phyloP scores from a whole-genome alignment of 805 yeast genomes.

The Yarrowia sp. region DNA sequence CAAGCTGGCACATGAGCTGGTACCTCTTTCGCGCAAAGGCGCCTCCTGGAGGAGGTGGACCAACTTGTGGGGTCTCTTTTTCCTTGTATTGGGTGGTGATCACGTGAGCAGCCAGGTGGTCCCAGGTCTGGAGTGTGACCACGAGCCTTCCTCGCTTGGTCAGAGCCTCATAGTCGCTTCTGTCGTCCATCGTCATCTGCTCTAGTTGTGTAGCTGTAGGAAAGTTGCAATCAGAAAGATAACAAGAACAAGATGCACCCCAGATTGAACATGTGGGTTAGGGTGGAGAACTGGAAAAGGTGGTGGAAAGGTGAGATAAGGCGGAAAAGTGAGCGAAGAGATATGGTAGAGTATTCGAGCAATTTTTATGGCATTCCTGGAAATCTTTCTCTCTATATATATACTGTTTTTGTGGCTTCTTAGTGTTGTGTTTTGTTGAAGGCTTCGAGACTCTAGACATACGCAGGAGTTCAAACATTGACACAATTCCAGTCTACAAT shows the following conservation, averaged over 20 bases:
- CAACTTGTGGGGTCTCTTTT: background rate
- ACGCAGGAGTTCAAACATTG: no score
- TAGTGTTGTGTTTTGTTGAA: no score
- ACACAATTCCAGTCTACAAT: no score
- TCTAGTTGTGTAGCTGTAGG: background rate
- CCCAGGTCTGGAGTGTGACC: slow-evolving; percentile 24
- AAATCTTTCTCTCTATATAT: no score
- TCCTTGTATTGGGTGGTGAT: slow-evolving; percentile 24
- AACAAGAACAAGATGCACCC: background rate
- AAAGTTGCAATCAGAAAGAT: background rate
- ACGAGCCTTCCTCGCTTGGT: slow-evolving; percentile 26
- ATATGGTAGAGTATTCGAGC: no score
- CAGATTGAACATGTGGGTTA: background rate
- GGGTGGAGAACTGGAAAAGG: background rate
- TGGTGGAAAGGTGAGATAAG: no score
- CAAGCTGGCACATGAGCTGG: slow-evolving; percentile 24
- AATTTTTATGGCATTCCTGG: no score
- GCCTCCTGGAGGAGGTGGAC: slow-evolving; percentile 13
- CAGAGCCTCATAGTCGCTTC: slow-evolving; percentile 20
- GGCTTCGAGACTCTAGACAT: no score
- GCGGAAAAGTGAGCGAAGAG: no score
- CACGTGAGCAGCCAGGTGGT: slow-evolving; percentile 36
- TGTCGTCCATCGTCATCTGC: slow-evolving; percentile 21
- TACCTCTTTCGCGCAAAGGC: slow-evolving; percentile 22
- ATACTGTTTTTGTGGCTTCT: no score